Conservation (phyloP, 306 rosid species). For the Pueraria montana region DNA sequence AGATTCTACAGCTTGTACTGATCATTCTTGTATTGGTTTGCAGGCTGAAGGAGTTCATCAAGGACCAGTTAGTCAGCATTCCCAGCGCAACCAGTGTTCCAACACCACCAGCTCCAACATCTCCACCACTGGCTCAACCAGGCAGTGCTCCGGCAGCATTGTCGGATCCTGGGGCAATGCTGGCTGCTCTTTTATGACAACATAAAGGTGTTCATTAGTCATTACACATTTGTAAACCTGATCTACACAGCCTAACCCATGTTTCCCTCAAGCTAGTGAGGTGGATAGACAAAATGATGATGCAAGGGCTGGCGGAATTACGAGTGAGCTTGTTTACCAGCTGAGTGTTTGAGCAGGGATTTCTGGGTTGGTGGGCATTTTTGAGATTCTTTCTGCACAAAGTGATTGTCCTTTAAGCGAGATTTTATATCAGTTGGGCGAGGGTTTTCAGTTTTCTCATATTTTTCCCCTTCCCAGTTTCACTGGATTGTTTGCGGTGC, state of each 20-base stretch:
- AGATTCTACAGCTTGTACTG: not conserved
- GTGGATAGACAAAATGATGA: conserved; percentile 55
- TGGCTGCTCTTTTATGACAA: conserved; percentile 91
- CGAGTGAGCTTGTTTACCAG: conserved; percentile 66
- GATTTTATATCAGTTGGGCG: conserved; percentile 62
- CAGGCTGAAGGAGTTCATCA: conserved; percentile 96
- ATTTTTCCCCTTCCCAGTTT: conserved; percentile 60
- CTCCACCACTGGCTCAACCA: conserved; percentile 68
- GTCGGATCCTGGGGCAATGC: conserved; percentile 94
- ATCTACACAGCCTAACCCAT: conserved; percentile 66
- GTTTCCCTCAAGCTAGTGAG: conserved; percentile 52
- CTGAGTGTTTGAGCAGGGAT: conserved; percentile 67
- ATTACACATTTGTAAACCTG: conserved; percentile 71
- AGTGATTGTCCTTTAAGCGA: conserved; percentile 69
- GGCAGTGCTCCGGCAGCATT: conserved; percentile 58
- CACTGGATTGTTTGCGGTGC: conserved; percentile 58
- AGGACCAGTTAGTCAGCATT: conserved; percentile 83
- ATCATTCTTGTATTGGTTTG: conserved; percentile 47
- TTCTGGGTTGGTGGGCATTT: conserved; percentile 73
- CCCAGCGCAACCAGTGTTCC: conserved; percentile 60
- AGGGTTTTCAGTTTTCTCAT: conserved; percentile 57
- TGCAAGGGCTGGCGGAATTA: conserved; percentile 87
- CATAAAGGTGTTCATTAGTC: conserved; percentile 54
- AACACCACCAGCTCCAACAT: conserved; percentile 57
- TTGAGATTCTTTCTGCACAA: conserved; percentile 82